These are phyloP conservation scores for Botrytis elliptica DNA, from an alignment of 2,329 filamentous ascomycete genomes.

Conservation along the genomic window DNA sequence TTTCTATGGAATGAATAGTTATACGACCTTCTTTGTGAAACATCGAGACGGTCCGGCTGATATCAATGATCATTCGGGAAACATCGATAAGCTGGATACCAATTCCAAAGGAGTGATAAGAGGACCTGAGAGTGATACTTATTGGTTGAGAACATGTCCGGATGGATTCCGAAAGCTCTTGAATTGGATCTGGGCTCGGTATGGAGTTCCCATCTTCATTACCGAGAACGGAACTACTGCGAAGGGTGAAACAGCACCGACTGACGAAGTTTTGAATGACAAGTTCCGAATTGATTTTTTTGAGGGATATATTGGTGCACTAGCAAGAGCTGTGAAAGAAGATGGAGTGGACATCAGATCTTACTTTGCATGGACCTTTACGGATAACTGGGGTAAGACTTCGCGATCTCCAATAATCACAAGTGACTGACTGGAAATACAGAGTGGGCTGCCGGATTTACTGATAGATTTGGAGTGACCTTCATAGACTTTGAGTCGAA, in stretches of 20 bases:
- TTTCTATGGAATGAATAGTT: constrained; percentile 93
- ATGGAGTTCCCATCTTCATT: constrained; percentile 77
- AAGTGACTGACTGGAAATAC: neutral
- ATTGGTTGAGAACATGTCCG: constrained; percentile 74
- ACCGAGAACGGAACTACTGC: constrained; percentile 85
- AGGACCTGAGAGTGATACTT: constrained; percentile 75
- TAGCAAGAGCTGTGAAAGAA: constrained; percentile 67
- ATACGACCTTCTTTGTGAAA: constrained; percentile 81
- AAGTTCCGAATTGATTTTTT: constrained; percentile 80
- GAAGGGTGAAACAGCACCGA: constrained; percentile 73
- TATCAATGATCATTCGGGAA: constrained; percentile 67
- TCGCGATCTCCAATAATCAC: neutral
- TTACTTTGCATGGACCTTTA: constrained; percentile 82
- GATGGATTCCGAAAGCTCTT: constrained; percentile 74
- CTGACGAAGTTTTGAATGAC: constrained; percentile 70
- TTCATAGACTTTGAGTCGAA: constrained; percentile 73
- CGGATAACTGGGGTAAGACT: constrained; percentile 52
- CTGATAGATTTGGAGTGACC: constrained; percentile 78
- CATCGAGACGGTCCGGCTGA: constrained; percentile 62
- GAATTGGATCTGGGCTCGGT: constrained; percentile 74
- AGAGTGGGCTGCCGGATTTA: constrained; percentile 69
- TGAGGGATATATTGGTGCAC: constrained; percentile 69
- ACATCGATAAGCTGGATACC: constrained; percentile 68
- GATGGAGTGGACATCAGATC: constrained; percentile 76
- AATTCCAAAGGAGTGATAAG: constrained; percentile 72